Evolutionary conservation across 1,284 basidiomycete genomes (phyloP), one percentile per base, ranked within the genome.

Genomic region (Fistulinella cinereoalba): DNA sequence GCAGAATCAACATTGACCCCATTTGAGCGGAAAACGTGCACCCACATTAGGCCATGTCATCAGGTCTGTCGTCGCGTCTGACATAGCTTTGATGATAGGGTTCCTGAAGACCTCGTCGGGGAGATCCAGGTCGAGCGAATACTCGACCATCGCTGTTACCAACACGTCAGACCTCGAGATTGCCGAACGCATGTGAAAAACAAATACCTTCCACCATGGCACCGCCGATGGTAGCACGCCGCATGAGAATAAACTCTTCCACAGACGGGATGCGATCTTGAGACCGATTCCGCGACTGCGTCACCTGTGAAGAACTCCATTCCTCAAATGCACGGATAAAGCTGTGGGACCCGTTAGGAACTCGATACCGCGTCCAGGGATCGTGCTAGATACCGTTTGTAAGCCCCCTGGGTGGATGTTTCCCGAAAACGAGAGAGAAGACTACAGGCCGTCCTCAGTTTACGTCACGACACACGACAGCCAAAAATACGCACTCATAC

Each of bases 31-130:
- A 42, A 19, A 43, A 41, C 9, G 25, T 11, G 22, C 3, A 60
- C 72, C 15, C 41, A 75, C 74, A 47, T 76, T 76, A n/a, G 75
- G 72, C 73, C 75, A 76, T 1, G 74, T 74, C 66, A 76, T 73
- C 21, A 77, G 67, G 51, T 77, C 74, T 16, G 58, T 70, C 1
- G 71, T 71, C 15, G 71, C 74, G 16, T 73, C 65, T 23, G 73
- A 74, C 68, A 77, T 71, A 15, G 60, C 67, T 42, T 57, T 54
- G 3, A 76, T 56, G 23, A 69, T 60, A 0, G 74, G 70, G 49
- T 69, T 60, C 28, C 71, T 61, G 54, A 74, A 74, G 4, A 75
- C 70, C 32, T 67, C 56, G 27, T 72, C 69, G 5, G 75, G 75
- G 31, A 77, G 61, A 44, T 75, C 65, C 32, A 76, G 41, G 49